Evolutionary conservation across 305 asterid genomes (phyloP).

Genomic region (Fraxinus albicans): DNA sequence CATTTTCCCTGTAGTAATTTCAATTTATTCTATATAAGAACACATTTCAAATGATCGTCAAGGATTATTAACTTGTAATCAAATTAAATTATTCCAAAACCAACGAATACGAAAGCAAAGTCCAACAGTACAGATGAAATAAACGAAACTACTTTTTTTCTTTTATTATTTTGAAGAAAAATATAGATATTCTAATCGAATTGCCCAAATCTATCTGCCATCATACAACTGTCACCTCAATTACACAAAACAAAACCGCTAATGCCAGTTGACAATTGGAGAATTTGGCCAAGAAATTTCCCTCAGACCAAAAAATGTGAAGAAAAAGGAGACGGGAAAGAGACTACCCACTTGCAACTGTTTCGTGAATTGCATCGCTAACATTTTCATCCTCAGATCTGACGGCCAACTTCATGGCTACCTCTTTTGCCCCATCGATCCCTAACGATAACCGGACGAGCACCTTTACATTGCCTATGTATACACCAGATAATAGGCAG

Average conservation of each 20-base stretch:
- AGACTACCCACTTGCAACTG: slow-evolving; percentile 71
- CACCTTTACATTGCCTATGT: slow-evolving; percentile 77
- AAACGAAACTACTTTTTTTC: not conserved
- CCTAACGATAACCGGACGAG: slow-evolving; percentile 84
- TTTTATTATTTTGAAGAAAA: not conserved
- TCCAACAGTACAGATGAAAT: not conserved
- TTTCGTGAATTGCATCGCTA: slow-evolving; percentile 82
- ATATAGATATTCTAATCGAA: not conserved
- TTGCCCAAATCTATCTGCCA: slow-evolving; percentile 15
- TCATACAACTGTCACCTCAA: slow-evolving; percentile 21
- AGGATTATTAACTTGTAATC: not conserved
- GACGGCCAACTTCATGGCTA: slow-evolving; percentile 89
- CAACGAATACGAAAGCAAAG: not conserved
- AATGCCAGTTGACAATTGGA: not conserved
- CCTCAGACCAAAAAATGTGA: slow-evolving; percentile 15
- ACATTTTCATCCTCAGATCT: slow-evolving; percentile 82
- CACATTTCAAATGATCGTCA: not conserved
- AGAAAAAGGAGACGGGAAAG: not conserved
- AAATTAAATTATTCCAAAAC: not conserved
- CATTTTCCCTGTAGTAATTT: not conserved
- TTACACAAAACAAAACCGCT: slow-evolving; percentile 31
- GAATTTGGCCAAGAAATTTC: not conserved
- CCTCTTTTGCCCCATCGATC: slow-evolving; percentile 71
- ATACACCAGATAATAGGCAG: slow-evolving; percentile 82
- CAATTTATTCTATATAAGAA: not conserved